Evolutionary conservation across 106 monocot genomes (phyloP), one percentile per base, ranked within the genome.

Genomic region (Platanthera zijinensis): DNA sequence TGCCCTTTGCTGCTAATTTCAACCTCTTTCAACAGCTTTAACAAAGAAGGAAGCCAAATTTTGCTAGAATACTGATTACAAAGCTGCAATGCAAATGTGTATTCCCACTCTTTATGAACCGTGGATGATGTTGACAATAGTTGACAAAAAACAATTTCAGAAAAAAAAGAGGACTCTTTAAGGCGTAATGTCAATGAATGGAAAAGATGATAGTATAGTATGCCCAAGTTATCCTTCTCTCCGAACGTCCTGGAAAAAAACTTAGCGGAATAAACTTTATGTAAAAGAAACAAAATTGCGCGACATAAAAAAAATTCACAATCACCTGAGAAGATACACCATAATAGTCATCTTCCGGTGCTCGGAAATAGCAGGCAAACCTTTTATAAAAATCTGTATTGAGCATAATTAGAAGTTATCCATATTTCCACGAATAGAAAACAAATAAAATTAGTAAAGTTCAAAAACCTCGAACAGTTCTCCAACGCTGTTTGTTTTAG

Each of bases 31-130:
- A 99, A 64, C 74, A 99, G 75, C 28, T 81, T 76, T 71, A 85
- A 82, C 22, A 99, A 78, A 83, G 83, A 84, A 72, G 91, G 88
- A 78, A 99, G 83, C 99, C 99, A 99, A 61, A 89, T 80, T 72
- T 77, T 90, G 77, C 85, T 87, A 12, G 89, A 80, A 82, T 88
- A 94, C 52, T 99, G 99, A 76, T 78, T 32, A 51, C 81, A 88
- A 50, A 94, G n/a, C 70, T 90, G 73, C 71, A 75, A 66, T 52
- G 88, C 86, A 81, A 99, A 92, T 32, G 72, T 74, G 70, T 85
- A 94, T 54, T 99, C 94, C 94, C 89, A 94, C 69, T 90, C 85
- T 73, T 67, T 72, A 22, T 57, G 50, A 15, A 80, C 74, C 19
- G 19, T 15, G 7, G 77, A 50, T 12, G 54, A 62, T 11, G 72